A percentile compares a stretch with the other conserved stretches of the same genome.
Evolutionary conservation across 805 yeast species (phyloP).

Genomic region (Candida saitoana): DNA sequence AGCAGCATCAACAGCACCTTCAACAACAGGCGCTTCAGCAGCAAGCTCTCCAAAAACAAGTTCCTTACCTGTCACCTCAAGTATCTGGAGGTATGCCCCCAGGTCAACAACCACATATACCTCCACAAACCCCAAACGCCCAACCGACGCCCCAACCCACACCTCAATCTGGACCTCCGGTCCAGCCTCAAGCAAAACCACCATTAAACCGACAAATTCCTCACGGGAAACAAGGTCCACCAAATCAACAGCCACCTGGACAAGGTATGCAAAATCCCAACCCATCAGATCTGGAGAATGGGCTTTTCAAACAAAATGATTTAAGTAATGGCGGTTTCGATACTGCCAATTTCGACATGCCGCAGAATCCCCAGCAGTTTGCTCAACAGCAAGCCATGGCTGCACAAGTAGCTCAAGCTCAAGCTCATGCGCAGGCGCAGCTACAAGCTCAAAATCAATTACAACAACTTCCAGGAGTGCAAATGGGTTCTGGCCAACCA

Average conservation of each 20-base stretch:
- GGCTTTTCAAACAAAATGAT: background rate
- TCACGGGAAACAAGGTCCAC: constrained; percentile 5
- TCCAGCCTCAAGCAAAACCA: constrained; percentile 8
- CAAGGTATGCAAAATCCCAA: background rate
- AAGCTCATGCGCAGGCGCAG: background rate
- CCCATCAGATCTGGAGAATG: background rate
- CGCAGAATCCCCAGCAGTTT: background rate
- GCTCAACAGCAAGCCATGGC: background rate
- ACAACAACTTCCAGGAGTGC: background rate
- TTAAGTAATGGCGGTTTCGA: background rate
- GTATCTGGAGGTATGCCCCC: background rate
- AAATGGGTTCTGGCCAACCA: background rate
- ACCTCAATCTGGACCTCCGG: constrained; percentile 7
- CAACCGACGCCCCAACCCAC: constrained; percentile 7
- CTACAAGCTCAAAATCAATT: constrained; percentile 2
- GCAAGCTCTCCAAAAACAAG: background rate
- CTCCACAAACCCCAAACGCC: background rate
- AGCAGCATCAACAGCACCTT: constrained; percentile 8
- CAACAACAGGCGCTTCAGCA: constrained; percentile 3
- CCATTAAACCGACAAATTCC: constrained; percentile 3
- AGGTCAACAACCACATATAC: background rate
- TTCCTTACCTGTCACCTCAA: background rate
- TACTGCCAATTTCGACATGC: background rate
- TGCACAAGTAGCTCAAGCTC: background rate
- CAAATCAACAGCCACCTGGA: constrained; percentile 3